Evolutionary conservation across 2,329 filamentous ascomycete species (phyloP).

Genomic region (Neopestalotiopsis sp.): DNA sequence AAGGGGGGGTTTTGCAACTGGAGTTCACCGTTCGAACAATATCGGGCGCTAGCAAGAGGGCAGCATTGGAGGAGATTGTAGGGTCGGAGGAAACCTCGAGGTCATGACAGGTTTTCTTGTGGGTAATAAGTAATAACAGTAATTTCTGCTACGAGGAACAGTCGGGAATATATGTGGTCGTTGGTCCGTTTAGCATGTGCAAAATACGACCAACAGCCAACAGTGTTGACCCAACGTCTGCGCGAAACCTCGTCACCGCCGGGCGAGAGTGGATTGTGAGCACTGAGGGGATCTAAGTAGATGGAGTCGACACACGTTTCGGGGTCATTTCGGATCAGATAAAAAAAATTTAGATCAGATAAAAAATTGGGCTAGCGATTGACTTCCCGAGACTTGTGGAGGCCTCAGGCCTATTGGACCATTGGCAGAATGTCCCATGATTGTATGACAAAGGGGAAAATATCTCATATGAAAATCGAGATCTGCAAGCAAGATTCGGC

Average conservation of each 20-base stretch:
- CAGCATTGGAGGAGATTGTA: not conserved
- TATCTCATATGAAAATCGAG: constrained; percentile 12
- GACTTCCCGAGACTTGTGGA: not conserved
- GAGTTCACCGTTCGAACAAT: not conserved
- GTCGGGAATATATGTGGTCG: not conserved
- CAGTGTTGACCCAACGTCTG: not conserved
- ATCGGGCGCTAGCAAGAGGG: constrained; percentile 4
- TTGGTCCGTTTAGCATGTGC: constrained; percentile 3
- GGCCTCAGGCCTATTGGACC: constrained; percentile 5
- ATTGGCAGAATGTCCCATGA: not conserved
- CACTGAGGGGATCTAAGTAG: constrained; percentile 2
- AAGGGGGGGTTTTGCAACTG: not conserved
- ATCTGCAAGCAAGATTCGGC: constrained; percentile 3
- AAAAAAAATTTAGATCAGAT: not conserved
- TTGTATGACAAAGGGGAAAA: constrained; percentile 8
- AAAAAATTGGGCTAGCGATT: constrained; percentile 7
- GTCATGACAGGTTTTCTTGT: constrained; percentile 15
- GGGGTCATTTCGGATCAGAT: constrained; percentile 18
- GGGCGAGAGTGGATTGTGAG: constrained; percentile 15
- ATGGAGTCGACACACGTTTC: constrained; percentile 15
- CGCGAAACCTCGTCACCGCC: constrained; percentile 18
- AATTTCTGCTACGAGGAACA: constrained; percentile 1
- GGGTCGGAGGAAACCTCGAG: constrained; percentile 1
- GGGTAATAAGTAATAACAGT: not conserved
- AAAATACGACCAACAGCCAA: constrained; percentile 17